Conservation (phyloP, 179 eudicot genomes). For the Camellia oleifera region DNA sequence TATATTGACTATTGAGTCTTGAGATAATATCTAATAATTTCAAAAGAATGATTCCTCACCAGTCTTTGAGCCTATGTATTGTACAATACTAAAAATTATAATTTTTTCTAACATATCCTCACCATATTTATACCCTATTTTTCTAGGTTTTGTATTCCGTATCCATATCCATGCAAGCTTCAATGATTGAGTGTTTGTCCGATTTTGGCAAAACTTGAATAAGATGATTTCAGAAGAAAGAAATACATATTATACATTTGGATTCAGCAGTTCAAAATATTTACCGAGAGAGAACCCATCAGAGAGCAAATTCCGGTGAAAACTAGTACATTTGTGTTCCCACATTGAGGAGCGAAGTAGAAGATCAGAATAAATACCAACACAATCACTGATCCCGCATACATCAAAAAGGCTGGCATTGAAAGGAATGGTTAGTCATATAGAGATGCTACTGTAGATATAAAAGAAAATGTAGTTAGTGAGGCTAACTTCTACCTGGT, state of each 20-base stretch:
- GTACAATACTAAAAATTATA: no score
- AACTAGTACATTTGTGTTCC: slow-evolving; percentile 57
- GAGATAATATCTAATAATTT: no score
- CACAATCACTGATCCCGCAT: slow-evolving; percentile 50
- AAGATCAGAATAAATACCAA: slow-evolving; percentile 55
- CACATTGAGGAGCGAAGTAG: slow-evolving; percentile 55
- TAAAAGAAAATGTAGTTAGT: neutral
- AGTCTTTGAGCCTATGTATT: no score
- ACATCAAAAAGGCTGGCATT: slow-evolving; percentile 54
- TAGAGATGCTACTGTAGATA: neutral
- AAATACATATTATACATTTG: neutral
- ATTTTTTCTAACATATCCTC: no score
- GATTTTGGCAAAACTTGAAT: neutral
- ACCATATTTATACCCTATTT: no score
- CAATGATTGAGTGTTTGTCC: no score
- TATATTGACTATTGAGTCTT: no score
- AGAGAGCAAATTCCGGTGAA: slow-evolving; percentile 74
- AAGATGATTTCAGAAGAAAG: slow-evolving; percentile 3
- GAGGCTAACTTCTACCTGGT: slow-evolving; percentile 30
- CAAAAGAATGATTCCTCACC: no score
- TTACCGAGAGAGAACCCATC: slow-evolving; percentile 85
- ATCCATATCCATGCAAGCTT: neutral
- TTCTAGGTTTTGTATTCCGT: no score
- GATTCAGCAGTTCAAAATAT: slow-evolving; percentile 3
- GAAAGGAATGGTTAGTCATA: neutral